Percentiles rank a stretch among this genome's conserved stretches.
These are phyloP conservation scores for Serendipita sp. DNA, from an alignment of 768 basidiomycete genomes.

Conservation along the genomic window DNA sequence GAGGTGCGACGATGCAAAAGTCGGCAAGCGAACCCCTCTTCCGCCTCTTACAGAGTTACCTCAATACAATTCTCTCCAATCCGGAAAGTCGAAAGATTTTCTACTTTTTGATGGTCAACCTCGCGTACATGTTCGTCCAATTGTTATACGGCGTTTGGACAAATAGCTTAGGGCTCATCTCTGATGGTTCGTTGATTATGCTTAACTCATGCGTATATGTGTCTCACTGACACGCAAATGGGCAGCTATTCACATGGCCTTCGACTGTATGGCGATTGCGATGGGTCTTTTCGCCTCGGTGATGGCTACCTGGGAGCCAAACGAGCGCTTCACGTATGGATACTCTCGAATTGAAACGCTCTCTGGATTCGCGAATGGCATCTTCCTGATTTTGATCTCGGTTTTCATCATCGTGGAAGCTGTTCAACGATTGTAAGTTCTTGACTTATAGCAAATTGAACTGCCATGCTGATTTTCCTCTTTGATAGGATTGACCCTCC, in stretches of 20 bases:
- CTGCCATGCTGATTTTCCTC: slow-evolving; percentile 10
- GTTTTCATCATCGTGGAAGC: slow-evolving; percentile 98
- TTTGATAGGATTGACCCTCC: slow-evolving; percentile 70
- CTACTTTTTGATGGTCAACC: slow-evolving; percentile 88
- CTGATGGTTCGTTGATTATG: slow-evolving; percentile 57
- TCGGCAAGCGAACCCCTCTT: slow-evolving; percentile 16
- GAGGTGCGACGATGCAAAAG: slow-evolving; percentile 9
- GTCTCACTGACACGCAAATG: slow-evolving; percentile 1
- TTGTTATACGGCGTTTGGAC: slow-evolving; percentile 97
- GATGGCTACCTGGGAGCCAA: slow-evolving; percentile 96
- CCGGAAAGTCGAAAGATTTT: slow-evolving; percentile 90
- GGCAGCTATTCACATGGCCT: slow-evolving; percentile 96
- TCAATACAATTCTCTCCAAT: slow-evolving; percentile 83
- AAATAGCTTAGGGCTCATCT: slow-evolving; percentile 89
- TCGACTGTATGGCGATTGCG: slow-evolving; percentile 94
- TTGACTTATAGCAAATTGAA: background rate
- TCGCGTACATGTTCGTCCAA: slow-evolving; percentile 93
- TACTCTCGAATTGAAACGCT: slow-evolving; percentile 87
- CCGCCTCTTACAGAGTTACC: slow-evolving; percentile 31
- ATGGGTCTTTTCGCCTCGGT: slow-evolving; percentile 92
- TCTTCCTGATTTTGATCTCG: slow-evolving; percentile 84
- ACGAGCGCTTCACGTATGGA: slow-evolving; percentile 93
- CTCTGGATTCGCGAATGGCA: slow-evolving; percentile 95
- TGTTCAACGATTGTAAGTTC: slow-evolving; percentile 71
- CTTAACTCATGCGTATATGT: background rate